phyloP scores from a whole-genome alignment of 352 stramenopile species.

The Pythium dissotocum region DNA sequence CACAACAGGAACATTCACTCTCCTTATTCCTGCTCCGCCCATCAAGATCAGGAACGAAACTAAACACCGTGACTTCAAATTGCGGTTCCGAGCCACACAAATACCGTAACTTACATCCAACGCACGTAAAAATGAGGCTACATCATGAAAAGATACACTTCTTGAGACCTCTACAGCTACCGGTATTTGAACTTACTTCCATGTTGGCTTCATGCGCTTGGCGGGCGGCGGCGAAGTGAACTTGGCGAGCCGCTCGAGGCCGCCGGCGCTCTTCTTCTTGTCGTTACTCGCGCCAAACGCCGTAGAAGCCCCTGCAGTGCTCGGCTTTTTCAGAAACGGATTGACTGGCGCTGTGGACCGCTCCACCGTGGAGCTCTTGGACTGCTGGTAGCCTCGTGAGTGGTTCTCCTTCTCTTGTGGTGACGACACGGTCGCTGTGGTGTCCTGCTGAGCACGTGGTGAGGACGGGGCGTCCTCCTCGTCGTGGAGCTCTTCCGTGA shows the following conservation, averaged over 20 bases:
- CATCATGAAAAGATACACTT: background rate
- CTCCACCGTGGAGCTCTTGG: constrained; percentile 25
- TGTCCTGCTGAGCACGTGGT: background rate
- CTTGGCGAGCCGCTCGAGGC: constrained; percentile 62
- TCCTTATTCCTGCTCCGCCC: background rate
- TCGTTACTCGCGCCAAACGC: background rate
- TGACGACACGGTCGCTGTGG: background rate
- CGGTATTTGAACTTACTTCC: constrained; percentile 18
- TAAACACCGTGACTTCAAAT: background rate
- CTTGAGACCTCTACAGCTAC: background rate
- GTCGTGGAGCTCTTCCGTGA: background rate
- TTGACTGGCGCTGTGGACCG: constrained; percentile 61
- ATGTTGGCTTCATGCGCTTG: constrained; percentile 24
- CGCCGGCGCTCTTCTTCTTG: constrained; percentile 39
- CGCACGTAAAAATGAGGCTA: background rate
- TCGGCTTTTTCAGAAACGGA: constrained; percentile 71
- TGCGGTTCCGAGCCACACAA: constrained; percentile 1
- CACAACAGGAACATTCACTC: background rate
- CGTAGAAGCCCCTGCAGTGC: constrained; percentile 14
- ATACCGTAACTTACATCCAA: background rate
- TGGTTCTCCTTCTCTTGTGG: constrained; percentile 10
- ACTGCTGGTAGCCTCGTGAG: constrained; percentile 1
- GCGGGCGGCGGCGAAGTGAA: constrained; percentile 40
- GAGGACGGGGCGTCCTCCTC: constrained; percentile 18
- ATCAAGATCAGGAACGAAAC: background rate